A percentile compares a stretch with the other conserved stretches of the same genome.
These are phyloP conservation scores for Parachaetomium inaequale DNA, from an alignment of 495 filamentous ascomycete genomes.

Conservation along the genomic window DNA sequence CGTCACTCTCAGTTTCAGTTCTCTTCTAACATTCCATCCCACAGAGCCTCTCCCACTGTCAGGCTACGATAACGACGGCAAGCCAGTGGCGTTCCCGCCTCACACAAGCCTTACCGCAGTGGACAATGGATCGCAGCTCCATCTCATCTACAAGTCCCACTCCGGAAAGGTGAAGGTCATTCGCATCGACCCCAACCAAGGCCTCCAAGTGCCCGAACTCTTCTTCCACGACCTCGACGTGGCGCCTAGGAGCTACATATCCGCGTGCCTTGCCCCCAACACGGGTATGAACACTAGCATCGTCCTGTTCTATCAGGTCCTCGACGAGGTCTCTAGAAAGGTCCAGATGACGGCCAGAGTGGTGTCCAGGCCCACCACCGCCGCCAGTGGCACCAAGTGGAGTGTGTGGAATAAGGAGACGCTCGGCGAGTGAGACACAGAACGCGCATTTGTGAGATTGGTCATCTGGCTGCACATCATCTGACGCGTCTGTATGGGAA, in stretches of 20 bases:
- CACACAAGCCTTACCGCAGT: neutral
- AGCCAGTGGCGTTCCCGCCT: neutral
- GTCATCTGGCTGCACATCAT: neutral
- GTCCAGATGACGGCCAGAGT: neutral
- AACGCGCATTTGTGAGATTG: neutral
- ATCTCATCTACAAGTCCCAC: constrained; percentile 2
- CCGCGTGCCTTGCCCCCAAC: neutral
- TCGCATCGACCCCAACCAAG: neutral
- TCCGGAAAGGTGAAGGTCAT: neutral
- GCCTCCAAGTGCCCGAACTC: neutral
- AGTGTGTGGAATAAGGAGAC: neutral
- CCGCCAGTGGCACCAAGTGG: constrained; percentile 1
- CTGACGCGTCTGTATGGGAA: neutral
- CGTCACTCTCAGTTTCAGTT: neutral
- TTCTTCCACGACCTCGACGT: constrained; percentile 2
- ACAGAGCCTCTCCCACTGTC: neutral
- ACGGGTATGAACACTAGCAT: neutral
- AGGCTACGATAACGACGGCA: constrained; percentile 1
- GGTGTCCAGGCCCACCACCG: neutral
- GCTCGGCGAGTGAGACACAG: neutral
- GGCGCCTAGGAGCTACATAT: constrained; percentile 1
- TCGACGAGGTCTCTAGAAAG: neutral
- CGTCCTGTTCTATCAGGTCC: constrained; percentile 1
- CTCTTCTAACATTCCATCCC: constrained; percentile 3
- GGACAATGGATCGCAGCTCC: neutral